phyloP scores from a whole-genome alignment of 768 basidiomycete species.

The Tephrocybe sp. region DNA sequence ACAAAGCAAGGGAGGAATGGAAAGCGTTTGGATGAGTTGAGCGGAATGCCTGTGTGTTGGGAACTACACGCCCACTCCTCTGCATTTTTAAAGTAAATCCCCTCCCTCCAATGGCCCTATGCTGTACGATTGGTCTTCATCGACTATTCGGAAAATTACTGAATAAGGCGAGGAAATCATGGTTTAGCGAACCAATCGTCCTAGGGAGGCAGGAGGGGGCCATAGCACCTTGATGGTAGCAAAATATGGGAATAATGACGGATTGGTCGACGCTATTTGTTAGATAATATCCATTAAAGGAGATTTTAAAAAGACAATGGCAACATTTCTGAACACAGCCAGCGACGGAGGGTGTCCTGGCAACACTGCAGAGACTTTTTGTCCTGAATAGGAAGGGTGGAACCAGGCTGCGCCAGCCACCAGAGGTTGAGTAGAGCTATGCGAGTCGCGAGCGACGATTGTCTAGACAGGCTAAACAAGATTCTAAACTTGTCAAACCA shows the following conservation, averaged over 20 bases:
- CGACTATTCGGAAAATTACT: conserved; percentile 15
- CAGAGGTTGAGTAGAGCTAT: no score
- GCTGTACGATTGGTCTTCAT: conserved; percentile 18
- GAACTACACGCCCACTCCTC: not conserved
- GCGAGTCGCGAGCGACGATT: no score
- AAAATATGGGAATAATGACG: conserved; percentile 16
- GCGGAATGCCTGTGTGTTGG: no score
- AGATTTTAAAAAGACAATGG: conserved; percentile 6
- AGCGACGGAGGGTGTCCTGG: not conserved
- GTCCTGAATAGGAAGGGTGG: not conserved
- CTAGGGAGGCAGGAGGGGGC: conserved; percentile 14
- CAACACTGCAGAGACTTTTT: not conserved
- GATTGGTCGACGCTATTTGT: conserved; percentile 13
- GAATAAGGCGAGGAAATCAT: conserved; percentile 12
- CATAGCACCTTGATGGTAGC: conserved; percentile 13
- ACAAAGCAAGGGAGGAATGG: not conserved
- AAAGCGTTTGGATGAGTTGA: not conserved
- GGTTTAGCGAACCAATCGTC: conserved; percentile 18
- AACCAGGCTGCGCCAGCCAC: no score
- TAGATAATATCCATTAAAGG: conserved; percentile 16
- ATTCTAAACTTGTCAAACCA: no score
- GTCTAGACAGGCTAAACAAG: no score
- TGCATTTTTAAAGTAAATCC: conserved; percentile 9
- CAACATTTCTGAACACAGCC: not conserved
- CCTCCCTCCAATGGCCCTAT: conserved; percentile 5